Conservation (phyloP, 1,139 yeast genomes). For the Entelexis paramagnoliae region DNA sequence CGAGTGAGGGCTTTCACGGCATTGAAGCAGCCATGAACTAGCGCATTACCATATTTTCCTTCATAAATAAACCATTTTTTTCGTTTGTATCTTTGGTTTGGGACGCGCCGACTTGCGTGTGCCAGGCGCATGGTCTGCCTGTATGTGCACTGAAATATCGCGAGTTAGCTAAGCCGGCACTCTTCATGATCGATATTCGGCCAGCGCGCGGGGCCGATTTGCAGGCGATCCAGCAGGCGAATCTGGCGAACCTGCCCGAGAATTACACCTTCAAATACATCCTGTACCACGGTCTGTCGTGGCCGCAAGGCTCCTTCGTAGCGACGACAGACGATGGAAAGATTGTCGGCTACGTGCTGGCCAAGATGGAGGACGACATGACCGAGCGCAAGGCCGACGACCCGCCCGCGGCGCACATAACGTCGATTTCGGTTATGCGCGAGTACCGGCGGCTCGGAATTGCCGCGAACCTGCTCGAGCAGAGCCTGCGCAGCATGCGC, state of each 20-base stretch:
- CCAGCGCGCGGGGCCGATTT: constrained; percentile 79
- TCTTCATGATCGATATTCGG: constrained; percentile 55
- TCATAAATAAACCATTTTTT: too few relatives aligned
- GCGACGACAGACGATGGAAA: constrained; percentile 45
- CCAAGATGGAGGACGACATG: constrained; percentile 78
- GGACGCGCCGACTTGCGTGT: too few relatives aligned
- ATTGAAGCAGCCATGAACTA: too few relatives aligned
- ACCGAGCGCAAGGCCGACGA: constrained; percentile 43
- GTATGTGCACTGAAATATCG: too few relatives aligned
- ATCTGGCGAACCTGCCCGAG: constrained; percentile 86
- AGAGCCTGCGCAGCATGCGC: constrained; percentile 48
- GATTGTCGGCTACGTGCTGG: constrained; percentile 86
- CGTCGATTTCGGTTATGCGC: constrained; percentile 90
- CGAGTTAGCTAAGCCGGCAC: not conserved
- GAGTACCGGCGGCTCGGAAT: constrained; percentile 90
- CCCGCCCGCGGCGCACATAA: constrained; percentile 84
- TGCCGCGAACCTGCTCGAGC: constrained; percentile 89
- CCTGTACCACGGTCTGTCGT: constrained; percentile 82
- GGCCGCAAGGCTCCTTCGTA: constrained; percentile 98
- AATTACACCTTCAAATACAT: constrained; percentile 87
- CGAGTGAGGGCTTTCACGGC: too few relatives aligned
- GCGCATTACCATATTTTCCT: too few relatives aligned
- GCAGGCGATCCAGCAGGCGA: constrained; percentile 94
- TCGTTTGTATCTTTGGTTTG: too few relatives aligned
- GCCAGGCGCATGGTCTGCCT: too few relatives aligned